phyloP scores from a whole-genome alignment of 2,329 filamentous ascomycete species.

The Cadophora sp. region DNA sequence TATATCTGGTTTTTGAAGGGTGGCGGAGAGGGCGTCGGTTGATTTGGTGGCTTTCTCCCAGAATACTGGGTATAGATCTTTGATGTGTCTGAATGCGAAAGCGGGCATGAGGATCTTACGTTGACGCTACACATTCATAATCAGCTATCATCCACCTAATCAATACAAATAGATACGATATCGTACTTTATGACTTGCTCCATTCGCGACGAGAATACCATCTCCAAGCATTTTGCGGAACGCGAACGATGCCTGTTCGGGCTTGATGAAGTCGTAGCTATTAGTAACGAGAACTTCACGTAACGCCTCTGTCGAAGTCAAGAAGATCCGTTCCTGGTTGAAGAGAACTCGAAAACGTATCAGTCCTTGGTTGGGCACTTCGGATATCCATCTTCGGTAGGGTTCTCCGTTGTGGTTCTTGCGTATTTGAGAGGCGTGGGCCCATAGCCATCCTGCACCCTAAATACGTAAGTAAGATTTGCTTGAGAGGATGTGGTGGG shows the following conservation, averaged over 20 bases:
- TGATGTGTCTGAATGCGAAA: slow-evolving; percentile 85
- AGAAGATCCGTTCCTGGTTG: slow-evolving; percentile 67
- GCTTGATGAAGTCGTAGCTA: slow-evolving; percentile 74
- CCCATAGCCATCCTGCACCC: slow-evolving; percentile 11
- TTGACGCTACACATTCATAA: slow-evolving; percentile 50
- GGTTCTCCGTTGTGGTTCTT: slow-evolving; percentile 4
- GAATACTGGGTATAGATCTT: slow-evolving; percentile 82
- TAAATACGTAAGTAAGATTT: background rate
- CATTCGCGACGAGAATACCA: slow-evolving; percentile 81
- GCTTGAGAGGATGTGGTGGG: background rate
- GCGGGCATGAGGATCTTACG: slow-evolving; percentile 81
- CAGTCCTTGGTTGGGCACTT: slow-evolving; percentile 66
- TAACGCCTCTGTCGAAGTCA: slow-evolving; percentile 67
- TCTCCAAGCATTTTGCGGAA: slow-evolving; percentile 70
- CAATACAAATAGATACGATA: background rate
- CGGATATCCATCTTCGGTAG: background rate
- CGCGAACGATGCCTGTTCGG: slow-evolving; percentile 45
- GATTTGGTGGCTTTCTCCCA: slow-evolving; percentile 56
- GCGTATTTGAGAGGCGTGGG: slow-evolving; percentile 5
- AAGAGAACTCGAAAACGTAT: slow-evolving; percentile 69
- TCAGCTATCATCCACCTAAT: background rate
- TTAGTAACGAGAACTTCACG: slow-evolving; percentile 73
- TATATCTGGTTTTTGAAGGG: background rate
- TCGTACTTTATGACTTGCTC: slow-evolving; percentile 78
- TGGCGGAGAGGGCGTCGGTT: background rate